Percentiles rank a stretch among this genome's conserved stretches.
Evolutionary conservation across 148 eudicot genomes (phyloP).

Genomic region (Arctostaphylos glauca): DNA sequence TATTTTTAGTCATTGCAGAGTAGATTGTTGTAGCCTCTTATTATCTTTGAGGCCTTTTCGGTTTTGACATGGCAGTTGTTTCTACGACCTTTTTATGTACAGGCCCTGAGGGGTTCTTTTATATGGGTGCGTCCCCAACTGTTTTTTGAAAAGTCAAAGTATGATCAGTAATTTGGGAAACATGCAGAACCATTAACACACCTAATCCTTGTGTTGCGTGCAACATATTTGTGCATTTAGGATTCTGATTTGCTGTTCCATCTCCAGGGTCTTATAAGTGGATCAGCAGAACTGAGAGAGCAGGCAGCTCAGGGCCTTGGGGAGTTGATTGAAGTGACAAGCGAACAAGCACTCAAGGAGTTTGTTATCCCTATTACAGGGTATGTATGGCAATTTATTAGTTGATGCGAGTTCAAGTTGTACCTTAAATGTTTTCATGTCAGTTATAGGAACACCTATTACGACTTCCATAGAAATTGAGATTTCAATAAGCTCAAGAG

Average conservation of each 20-base stretch:
- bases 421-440: background rate
- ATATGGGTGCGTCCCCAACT: too few species aligned
- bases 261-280: constrained; percentile 81
- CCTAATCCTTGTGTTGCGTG: background rate
- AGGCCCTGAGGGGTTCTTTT: too few species aligned
- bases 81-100: too few species aligned
- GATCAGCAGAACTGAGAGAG: constrained; percentile 94
- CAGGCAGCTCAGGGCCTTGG: constrained; percentile 99
- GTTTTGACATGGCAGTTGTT: too few species aligned
- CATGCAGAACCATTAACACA: too few species aligned
- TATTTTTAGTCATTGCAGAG: too few species aligned
- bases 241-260: constrained; percentile 5
- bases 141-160: too few species aligned
- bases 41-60: too few species aligned
- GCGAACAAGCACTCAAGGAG: constrained; percentile 76
- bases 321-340: constrained; percentile 92
- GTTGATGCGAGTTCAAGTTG: background rate
- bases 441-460: background rate
- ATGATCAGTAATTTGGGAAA: background rate
- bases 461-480: background rate
- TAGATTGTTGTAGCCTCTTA: too few species aligned
- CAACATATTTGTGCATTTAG: too few species aligned
- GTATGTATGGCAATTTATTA: constrained; percentile 31
- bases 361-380: constrained; percentile 96
- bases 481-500: background rate